Evolutionary conservation across 306 rosid genomes (phyloP).

Genomic region (Malus asiatica): DNA sequence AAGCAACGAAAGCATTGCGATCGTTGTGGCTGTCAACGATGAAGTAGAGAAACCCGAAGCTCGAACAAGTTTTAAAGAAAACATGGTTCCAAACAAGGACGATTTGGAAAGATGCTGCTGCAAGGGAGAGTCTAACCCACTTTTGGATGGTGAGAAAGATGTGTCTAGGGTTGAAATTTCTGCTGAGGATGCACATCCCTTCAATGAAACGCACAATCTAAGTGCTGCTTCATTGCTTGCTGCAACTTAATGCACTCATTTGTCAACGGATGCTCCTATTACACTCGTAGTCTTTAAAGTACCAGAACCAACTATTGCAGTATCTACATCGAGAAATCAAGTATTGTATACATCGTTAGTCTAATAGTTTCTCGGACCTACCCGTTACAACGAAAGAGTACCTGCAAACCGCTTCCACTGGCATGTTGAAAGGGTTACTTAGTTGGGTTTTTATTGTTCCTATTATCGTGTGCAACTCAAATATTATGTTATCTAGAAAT

Average conservation of each 20-base stretch:
- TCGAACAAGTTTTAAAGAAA: constrained; percentile 46
- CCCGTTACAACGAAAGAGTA: background rate
- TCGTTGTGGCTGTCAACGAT: background rate
- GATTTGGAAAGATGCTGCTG: constrained; percentile 38
- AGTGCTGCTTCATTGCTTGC: constrained; percentile 46
- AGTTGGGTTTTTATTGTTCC: background rate
- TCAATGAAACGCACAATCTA: constrained; percentile 33
- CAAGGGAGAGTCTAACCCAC: constrained; percentile 38
- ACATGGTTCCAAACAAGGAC: constrained; percentile 48
- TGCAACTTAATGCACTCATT: constrained; percentile 3
- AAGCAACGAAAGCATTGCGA: background rate
- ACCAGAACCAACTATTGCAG: too few species aligned
- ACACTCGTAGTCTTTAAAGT: background rate
- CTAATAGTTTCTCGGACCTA: background rate
- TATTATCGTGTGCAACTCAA: background rate
- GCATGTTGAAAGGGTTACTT: background rate
- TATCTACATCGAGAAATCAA: background rate
- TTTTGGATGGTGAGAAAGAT: constrained; percentile 31
- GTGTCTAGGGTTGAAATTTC: constrained; percentile 20
- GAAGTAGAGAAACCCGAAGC: constrained; percentile 21
- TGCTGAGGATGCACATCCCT: constrained; percentile 60
- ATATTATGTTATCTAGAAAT: background rate
- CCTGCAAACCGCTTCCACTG: background rate
- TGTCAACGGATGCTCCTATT: background rate
- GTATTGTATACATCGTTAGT: background rate